Conservation (phyloP, 1,284 basidiomycete species). For the Trametes sp. region DNA sequence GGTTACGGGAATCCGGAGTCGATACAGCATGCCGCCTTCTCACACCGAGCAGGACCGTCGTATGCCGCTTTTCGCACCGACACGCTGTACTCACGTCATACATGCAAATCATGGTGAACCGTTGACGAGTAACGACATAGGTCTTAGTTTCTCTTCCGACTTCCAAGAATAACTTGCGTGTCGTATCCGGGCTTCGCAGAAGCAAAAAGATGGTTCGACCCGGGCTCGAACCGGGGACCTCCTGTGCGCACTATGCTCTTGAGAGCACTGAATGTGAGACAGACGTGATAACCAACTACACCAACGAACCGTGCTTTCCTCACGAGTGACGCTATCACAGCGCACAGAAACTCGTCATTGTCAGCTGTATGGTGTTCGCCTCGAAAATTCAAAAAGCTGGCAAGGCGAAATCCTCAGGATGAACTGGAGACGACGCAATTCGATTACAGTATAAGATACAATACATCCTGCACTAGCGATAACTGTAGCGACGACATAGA, state of each 20-base stretch:
- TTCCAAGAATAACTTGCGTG: too few species aligned
- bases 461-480: conserved; percentile 26
- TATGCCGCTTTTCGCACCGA: too few species aligned
- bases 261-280: conserved; percentile 14
- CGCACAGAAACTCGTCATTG: neutral
- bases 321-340: neutral
- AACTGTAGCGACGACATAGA: conserved; percentile 27
- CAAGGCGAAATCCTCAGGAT: too few species aligned
- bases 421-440: neutral
- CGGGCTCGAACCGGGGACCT: conserved; percentile 31
- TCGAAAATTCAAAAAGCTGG: neutral
- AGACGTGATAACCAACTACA: conserved; percentile 31
- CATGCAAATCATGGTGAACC: too few species aligned
- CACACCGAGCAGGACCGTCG: too few species aligned
- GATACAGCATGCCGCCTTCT: too few species aligned
- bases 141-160: too few species aligned
- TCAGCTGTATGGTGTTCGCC: neutral
- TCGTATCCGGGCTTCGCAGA: too few species aligned
- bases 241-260: conserved; percentile 9
- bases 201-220: conserved; percentile 26
- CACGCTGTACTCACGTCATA: too few species aligned
- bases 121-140: too few species aligned
- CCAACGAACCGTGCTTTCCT: conserved; percentile 20
- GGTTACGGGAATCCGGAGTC: too few species aligned
- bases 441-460: conserved; percentile 14